A percentile compares a stretch with the other conserved stretches of the same genome.
phyloP scores from a whole-genome alignment of 2,329 filamentous ascomycete species.

The Paramyrothecium sp. region DNA sequence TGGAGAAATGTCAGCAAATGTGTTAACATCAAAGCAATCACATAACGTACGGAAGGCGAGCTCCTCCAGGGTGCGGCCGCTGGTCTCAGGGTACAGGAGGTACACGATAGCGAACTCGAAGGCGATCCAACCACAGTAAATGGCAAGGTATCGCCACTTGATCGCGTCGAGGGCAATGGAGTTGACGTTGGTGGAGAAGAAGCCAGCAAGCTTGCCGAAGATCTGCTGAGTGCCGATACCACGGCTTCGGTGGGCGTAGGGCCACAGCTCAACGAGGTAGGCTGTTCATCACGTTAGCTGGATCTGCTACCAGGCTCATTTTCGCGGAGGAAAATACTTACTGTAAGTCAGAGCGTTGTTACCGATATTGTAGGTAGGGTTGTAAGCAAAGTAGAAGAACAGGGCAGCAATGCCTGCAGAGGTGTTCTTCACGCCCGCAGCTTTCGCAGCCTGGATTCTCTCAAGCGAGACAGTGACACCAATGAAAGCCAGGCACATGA shows the following conservation, averaged over 20 bases:
- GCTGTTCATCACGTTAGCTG: slow-evolving; percentile 4
- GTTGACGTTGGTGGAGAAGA: slow-evolving; percentile 45
- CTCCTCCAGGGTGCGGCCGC: slow-evolving; percentile 72
- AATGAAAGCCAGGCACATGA: slow-evolving; percentile 48
- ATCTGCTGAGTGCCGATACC: slow-evolving; percentile 59
- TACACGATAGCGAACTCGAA: slow-evolving; percentile 58
- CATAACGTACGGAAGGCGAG: slow-evolving; percentile 36
- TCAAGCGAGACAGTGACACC: slow-evolving; percentile 50
- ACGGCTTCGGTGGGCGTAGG: slow-evolving; percentile 54
- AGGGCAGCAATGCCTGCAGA: slow-evolving; percentile 38
- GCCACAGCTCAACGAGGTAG: slow-evolving; percentile 60
- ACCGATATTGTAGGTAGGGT: slow-evolving; percentile 61
- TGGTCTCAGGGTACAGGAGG: slow-evolving; percentile 83
- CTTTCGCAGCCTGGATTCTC: slow-evolving; percentile 33
- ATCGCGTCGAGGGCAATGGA: slow-evolving; percentile 37
- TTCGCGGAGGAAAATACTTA: slow-evolving; percentile 40
- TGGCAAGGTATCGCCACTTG: slow-evolving; percentile 41
- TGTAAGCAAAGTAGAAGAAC: slow-evolving; percentile 61
- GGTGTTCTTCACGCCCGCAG: slow-evolving; percentile 21
- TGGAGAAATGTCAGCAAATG: slow-evolving; percentile 3
- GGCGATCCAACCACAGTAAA: slow-evolving; percentile 41
- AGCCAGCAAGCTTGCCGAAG: slow-evolving; percentile 41
- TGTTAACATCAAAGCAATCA: not conserved
- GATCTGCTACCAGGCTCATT: not conserved
- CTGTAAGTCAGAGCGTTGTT: slow-evolving; percentile 66